These are phyloP conservation scores for Botryotinia narcissicola DNA, from an alignment of 2,329 filamentous ascomycete species.

Conservation along the genomic window DNA sequence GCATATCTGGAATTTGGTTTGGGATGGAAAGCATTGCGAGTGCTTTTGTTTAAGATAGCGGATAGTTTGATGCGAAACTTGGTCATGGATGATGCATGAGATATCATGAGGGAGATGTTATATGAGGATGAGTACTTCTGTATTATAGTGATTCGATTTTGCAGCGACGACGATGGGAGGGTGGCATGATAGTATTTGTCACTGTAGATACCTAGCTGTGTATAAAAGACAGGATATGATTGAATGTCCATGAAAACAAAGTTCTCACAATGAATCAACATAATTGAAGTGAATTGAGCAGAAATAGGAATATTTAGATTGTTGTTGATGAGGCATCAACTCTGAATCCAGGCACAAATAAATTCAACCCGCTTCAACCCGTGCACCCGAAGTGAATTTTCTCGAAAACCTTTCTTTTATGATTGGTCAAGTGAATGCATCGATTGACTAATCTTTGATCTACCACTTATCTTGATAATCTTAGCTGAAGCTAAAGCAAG, in stretches of 20 bases:
- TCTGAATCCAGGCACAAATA: not conserved
- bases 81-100: constrained; percentile 6
- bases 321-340: not conserved
- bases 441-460: not conserved
- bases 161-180: constrained; percentile 4
- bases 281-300: not conserved
- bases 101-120: constrained; percentile 15
- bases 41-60: constrained; percentile 15
- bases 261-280: not conserved
- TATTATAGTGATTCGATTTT: constrained; percentile 25
- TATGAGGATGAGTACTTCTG: constrained; percentile 14
- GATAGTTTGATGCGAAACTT: not conserved
- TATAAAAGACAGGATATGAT: constrained; percentile 24
- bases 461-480: constrained; percentile 11
- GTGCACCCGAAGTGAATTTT: not conserved
- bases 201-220: constrained; percentile 26
- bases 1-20: constrained; percentile 19
- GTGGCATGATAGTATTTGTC: constrained; percentile 17
- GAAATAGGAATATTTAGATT: not conserved
- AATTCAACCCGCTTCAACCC: not conserved
- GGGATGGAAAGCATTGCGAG: constrained; percentile 11
- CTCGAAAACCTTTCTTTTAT: not conserved
- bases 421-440: not conserved
- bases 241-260: not conserved
- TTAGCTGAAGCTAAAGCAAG: not conserved